A percentile compares a stretch with the other conserved stretches of the same genome.
These are phyloP conservation scores for Saccharomycopsis fibuligera DNA, from an alignment of 805 yeast species.

Conservation along the genomic window DNA sequence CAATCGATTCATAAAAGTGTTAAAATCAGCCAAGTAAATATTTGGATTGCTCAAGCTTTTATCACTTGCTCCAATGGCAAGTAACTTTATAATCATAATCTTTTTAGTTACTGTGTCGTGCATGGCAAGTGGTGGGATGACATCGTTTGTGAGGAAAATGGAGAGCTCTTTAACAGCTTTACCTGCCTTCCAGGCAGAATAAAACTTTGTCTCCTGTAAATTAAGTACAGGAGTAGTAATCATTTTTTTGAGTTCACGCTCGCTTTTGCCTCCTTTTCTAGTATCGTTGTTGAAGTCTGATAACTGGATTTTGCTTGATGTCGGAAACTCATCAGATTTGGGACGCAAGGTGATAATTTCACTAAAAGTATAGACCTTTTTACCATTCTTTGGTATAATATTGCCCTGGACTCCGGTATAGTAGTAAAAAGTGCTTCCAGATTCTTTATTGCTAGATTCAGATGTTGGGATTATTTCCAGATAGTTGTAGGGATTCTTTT, in stretches of 20 bases:
- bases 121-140: background rate
- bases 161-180: slow-evolving; percentile 25
- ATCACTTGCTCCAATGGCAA: slow-evolving; percentile 31
- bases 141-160: slow-evolving; percentile 11
- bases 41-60: slow-evolving; percentile 30
- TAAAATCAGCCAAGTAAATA: slow-evolving; percentile 34
- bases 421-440: slow-evolving; percentile 8
- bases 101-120: slow-evolving; percentile 26
- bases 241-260: slow-evolving; percentile 2
- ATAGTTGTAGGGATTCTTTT: background rate
- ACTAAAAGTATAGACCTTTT: slow-evolving; percentile 16
- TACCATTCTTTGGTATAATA: background rate
- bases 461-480: background rate
- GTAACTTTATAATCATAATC: slow-evolving; percentile 29
- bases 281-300: background rate
- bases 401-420: slow-evolving; percentile 10
- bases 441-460: background rate
- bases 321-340: background rate
- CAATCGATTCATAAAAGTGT: slow-evolving; percentile 33
- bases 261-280: background rate
- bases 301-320: background rate
- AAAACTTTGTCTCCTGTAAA: slow-evolving; percentile 22
- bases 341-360: background rate
- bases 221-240: slow-evolving; percentile 10
- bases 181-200: slow-evolving; percentile 26